Evolutionary conservation across 176 grass and related monocot genomes (phyloP).

Genomic region (sorghum (Sorghum bicolor)): Sorghum_bicolor_NCBIv3 NC_012870.2:30491501-30492000

Average conservation of each 20-base stretch:
- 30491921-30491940: not conserved
- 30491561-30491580: slow-evolving; percentile 2
- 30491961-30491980: slow-evolving; percentile 2
- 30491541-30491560: slow-evolving; percentile 88
- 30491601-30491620: slow-evolving; percentile 32
- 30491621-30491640: slow-evolving; percentile 60
- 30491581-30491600: not conserved
- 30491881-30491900: not conserved
- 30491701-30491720: slow-evolving; percentile 91
- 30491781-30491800: not conserved
- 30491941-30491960: not conserved
- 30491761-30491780: not conserved
- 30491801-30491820: not conserved
- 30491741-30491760: not conserved
- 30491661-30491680: slow-evolving; percentile 83
- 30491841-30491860: not conserved
- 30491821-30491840: not conserved
- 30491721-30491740: slow-evolving; percentile 94
- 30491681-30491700: slow-evolving; percentile 94
- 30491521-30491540: slow-evolving; percentile 95
- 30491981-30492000: not conserved
- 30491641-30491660: slow-evolving; percentile 98
- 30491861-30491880: slow-evolving; percentile 2
- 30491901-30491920: not conserved
- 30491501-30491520: slow-evolving; percentile 98